phyloP scores from a whole-genome alignment of 192 early-diverging fungal species.

The Dissophora ornata region DNA sequence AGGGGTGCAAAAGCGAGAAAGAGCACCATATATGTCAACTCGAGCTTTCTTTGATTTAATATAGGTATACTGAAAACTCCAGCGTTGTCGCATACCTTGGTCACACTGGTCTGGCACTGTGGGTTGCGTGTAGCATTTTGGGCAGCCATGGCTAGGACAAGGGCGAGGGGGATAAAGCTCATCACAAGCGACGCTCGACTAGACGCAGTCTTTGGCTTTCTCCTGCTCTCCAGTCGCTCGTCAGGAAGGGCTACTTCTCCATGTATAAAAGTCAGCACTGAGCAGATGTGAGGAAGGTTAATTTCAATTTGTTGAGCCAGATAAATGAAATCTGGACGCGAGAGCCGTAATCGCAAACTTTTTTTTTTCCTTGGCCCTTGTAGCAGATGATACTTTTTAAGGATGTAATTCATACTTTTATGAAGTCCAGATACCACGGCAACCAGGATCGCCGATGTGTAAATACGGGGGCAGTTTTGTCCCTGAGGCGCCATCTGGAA shows the following conservation, averaged over 20 bases:
- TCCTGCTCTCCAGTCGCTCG: slow-evolving; percentile 38
- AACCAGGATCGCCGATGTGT: slow-evolving; percentile 43
- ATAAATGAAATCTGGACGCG: too few relatives aligned
- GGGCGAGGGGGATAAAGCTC: slow-evolving; percentile 52
- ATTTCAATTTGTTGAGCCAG: too few relatives aligned
- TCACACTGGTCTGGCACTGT: slow-evolving; percentile 62
- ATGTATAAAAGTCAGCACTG: slow-evolving; percentile 48
- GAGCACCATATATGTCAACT: too few relatives aligned
- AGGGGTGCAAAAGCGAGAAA: too few relatives aligned
- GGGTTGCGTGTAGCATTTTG: slow-evolving; percentile 61
- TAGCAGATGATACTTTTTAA: too few relatives aligned
- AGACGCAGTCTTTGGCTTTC: slow-evolving; percentile 11
- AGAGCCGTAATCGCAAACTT: too few relatives aligned
- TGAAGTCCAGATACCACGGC: slow-evolving; percentile 47
- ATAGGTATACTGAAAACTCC: too few relatives aligned
- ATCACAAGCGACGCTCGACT: slow-evolving; percentile 26
- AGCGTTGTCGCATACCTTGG: too few relatives aligned
- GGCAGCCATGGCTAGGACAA: slow-evolving; percentile 46
- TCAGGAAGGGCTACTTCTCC: slow-evolving; percentile 57
- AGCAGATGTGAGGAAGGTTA: background rate
- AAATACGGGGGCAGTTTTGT: slow-evolving; percentile 49
- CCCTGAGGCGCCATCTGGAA: slow-evolving; percentile 51
- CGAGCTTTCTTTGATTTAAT: too few relatives aligned
- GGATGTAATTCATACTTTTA: slow-evolving; percentile 29
- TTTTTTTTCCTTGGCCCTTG: too few relatives aligned